Evolutionary conservation across 106 monocot genomes (phyloP), one percentile per base, ranked within the genome.

Genomic region (Allium cepa): DNA sequence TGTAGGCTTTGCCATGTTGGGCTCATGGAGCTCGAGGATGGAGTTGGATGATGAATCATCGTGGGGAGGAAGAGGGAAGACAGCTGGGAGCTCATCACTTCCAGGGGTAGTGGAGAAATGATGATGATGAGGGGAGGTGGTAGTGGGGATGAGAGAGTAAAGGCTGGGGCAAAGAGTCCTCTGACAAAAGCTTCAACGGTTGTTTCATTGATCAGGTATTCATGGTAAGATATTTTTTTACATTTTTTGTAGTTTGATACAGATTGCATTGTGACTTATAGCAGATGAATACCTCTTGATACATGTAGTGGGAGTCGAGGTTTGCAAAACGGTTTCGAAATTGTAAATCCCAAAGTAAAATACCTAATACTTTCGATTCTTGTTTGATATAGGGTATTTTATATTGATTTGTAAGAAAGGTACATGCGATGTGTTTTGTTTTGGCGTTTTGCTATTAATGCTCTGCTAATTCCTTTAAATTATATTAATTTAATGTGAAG

Each of bases 111-210:
- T n/a, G n/a, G n/a, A n/a, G 90, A 83, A 22, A 22, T 0, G 75
- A 76, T 80, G 78, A 79, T 85, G 79, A 55, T 49, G 17, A 69
- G 53, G 47, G 67, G 61, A 51, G 53, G 50, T 9, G 26, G 67
- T 26, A 36, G 36, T 36, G 65, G 65, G 36, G 17, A 45, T 46
- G 22, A 7, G 22, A 67, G 47, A 26, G 53, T 15, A 15, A 18
- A 8, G 17, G 53, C 69, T 0, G 68, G 70, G n/a, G 71, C 74
- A 8, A 80, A 67, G 71, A 88, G 80, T 69, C 68, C 46, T 12
- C 61, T 85, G 62, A 88, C 81, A 11, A 82, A 81, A 9, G 86
- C 74, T 0, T 81, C 86, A 0, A 76, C 83, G 63, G 68, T 84
- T n/a, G 84, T 82, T 72, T 70, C 77, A 60, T 70, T 74, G 57